A percentile compares a stretch with the other conserved stretches of the same genome.
Evolutionary conservation across 2,329 filamentous ascomycete species (phyloP).

Genomic region (Hypoxylon sp.): DNA sequence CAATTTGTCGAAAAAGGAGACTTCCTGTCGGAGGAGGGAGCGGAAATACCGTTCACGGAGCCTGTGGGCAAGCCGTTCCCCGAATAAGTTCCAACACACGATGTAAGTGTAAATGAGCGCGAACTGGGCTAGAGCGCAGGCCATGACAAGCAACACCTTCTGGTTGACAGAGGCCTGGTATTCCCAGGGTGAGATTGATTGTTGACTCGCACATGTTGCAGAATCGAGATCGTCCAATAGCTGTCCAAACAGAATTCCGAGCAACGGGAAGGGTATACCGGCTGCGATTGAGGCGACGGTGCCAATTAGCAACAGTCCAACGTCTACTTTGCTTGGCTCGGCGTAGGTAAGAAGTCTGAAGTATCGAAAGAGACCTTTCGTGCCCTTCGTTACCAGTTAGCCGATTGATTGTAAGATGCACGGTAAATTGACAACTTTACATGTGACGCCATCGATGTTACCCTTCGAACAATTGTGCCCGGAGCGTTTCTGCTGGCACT

Average conservation of each 20-base stretch:
- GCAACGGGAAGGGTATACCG: constrained; percentile 74
- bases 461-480: constrained; percentile 18
- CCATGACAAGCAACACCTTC: constrained; percentile 72
- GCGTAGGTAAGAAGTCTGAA: constrained; percentile 64
- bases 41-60: constrained; percentile 70
- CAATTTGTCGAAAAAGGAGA: constrained; percentile 70
- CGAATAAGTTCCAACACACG: constrained; percentile 71
- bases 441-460: constrained; percentile 28
- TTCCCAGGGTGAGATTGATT: constrained; percentile 47
- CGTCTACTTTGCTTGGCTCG: constrained; percentile 61
- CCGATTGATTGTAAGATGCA: constrained; percentile 7
- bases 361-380: constrained; percentile 56
- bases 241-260: constrained; percentile 75
- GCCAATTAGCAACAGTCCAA: constrained; percentile 60
- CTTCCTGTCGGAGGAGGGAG: constrained; percentile 69
- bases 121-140: constrained; percentile 71
- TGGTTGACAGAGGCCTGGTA: constrained; percentile 61
- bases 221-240: constrained; percentile 73
- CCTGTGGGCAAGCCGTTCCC: constrained; percentile 69
- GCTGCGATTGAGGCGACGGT: constrained; percentile 66
- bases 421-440: constrained; percentile 25
- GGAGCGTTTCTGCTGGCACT: constrained; percentile 24
- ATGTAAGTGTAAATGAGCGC: constrained; percentile 70
- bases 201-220: constrained; percentile 64
- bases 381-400: constrained; percentile 37